A percentile compares a stretch with the other conserved stretches of the same genome.
These are phyloP conservation scores for Diplodia scrobiculata DNA, from an alignment of 2,329 filamentous ascomycete genomes.

Conservation along the genomic window DNA sequence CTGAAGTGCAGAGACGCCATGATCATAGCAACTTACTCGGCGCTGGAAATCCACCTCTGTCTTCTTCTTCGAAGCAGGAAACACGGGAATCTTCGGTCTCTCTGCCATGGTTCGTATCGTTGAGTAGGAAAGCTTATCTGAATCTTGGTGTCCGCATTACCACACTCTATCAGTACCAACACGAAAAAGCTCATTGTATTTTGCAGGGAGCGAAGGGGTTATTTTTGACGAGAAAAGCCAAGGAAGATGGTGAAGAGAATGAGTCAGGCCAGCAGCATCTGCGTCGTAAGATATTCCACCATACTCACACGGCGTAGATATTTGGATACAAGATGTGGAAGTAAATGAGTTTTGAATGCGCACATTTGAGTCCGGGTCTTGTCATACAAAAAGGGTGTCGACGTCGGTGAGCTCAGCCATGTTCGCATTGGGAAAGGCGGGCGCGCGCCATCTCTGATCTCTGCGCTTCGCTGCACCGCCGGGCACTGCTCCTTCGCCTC, in stretches of 20 bases:
- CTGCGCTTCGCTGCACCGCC: neutral
- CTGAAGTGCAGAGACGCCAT: slow-evolving; percentile 33
- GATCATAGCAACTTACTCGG: slow-evolving; percentile 53
- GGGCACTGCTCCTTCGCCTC: neutral
- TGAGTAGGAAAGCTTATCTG: no score
- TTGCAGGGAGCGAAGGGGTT: neutral
- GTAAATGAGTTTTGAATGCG: no score
- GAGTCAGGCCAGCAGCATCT: neutral
- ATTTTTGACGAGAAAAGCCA: neutral
- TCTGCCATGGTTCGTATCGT: no score
- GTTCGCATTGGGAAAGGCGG: neutral
- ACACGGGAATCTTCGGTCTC: no score
- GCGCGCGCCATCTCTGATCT: no score
- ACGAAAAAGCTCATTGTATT: no score
- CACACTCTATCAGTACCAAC: no score
- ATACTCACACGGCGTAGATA: no score
- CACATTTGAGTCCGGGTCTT: no score
- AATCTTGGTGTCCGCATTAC: neutral
- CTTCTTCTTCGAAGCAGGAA: neutral
- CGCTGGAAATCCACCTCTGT: slow-evolving; percentile 51
- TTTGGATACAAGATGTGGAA: no score
- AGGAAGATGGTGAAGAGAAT: neutral
- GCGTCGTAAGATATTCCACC: no score
- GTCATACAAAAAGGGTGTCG: no score
- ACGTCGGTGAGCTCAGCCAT: neutral